phyloP scores from a whole-genome alignment of 352 stramenopile species.

The Phytophthora europaea region DNA sequence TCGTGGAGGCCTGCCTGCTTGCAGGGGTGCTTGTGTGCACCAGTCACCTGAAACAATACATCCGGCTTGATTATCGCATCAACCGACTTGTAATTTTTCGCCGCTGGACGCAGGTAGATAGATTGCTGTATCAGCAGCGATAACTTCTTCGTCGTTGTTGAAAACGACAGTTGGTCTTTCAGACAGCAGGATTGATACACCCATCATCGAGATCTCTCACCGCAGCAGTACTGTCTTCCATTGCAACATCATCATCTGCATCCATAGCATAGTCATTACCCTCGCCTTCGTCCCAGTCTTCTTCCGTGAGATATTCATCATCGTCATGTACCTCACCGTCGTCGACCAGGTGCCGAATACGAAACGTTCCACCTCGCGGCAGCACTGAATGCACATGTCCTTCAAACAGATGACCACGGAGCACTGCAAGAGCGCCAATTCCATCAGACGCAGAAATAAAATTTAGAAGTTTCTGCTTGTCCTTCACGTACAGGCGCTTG shows the following conservation, averaged over 20 bases:
- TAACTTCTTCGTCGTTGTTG: not conserved
- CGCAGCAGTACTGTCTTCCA: too few relatives aligned
- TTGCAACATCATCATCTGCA: not conserved
- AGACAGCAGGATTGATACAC: not conserved
- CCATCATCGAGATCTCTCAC: too few relatives aligned
- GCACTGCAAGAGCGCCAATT: conserved; percentile 5
- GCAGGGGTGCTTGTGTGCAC: conserved; percentile 7
- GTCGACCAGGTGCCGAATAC: not conserved
- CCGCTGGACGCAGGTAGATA: not conserved
- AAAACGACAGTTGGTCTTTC: not conserved
- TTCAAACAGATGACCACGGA: conserved; percentile 7
- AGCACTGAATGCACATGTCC: conserved; percentile 1
- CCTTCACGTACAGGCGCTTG: conserved; percentile 3
- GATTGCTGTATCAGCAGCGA: not conserved
- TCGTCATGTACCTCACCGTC: not conserved
- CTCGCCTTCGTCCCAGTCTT: not conserved
- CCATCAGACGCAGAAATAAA: conserved; percentile 7
- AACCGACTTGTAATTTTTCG: not conserved
- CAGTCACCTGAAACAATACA: conserved; percentile 1
- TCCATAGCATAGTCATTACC: not conserved
- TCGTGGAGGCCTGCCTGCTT: conserved; percentile 1
- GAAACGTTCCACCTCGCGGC: conserved; percentile 6
- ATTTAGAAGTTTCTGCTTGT: conserved; percentile 7
- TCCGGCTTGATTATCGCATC: conserved; percentile 4
- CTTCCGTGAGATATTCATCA: not conserved